Evolutionary conservation across 2,329 filamentous ascomycete species (phyloP), one percentile per base, ranked within the genome.

Genomic region (Blumeria graminis): DNA sequence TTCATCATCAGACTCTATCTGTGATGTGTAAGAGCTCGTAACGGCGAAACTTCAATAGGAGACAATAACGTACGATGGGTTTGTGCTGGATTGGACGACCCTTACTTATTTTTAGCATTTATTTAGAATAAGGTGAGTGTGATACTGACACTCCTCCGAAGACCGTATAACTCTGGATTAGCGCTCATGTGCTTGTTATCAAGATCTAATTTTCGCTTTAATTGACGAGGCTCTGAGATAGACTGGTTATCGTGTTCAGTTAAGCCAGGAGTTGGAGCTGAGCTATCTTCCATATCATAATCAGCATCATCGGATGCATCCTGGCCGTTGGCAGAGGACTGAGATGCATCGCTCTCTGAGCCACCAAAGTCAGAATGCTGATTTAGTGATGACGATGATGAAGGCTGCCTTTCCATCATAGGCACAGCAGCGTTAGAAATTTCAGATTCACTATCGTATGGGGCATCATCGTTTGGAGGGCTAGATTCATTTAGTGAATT

Each of bases 161-260:
- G 75, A 52, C 92, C 92, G 72, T 96, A 98, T 8, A 98, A 74
- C 70, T 94, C 88, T 48, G 92, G 92, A 65, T 98, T 94, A 65
- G 86, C 84, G 64, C 82, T 77, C 63, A 96, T 94, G 66, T 81
- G 89, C 51, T 88, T 82, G 58, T 92, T 85, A 55, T 82, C 80
- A 39, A 77, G 67, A 66, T 74, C 68, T 61, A 74, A 69, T 71
- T 86, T 84, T 70, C 88, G 83, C 74, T 94, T 94, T 59, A 75
- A 70, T 54, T 76, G 77, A 65, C 80, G 76, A 60, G 75, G 76
- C 64, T 80, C 76, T 51, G 87, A 92, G 65, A 78, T 79, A 61
- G 82, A 85, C 51, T 65, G 62, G 61, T 76, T 75, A 59, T 75
- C 74, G 55, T 71, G 69, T 55, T 65, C 69, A 56, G 68, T 70